Base-by-base conservation (phyloP, 495 filamentous ascomycete genomes). In the Clohesyomyces aquaticus region DNA sequence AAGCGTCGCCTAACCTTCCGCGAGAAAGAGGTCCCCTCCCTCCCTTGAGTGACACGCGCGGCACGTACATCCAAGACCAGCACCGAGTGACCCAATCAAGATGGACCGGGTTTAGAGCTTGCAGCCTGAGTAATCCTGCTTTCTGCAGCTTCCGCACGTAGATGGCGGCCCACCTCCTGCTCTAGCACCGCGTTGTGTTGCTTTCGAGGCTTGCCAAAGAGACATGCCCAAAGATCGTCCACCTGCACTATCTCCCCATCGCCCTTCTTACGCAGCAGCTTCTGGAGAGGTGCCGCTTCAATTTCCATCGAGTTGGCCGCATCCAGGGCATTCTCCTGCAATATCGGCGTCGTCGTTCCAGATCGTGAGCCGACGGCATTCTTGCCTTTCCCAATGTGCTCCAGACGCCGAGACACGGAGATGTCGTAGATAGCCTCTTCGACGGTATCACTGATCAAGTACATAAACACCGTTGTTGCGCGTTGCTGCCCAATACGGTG, bases 391-490 rank as follows among this genome's bases (percentile, higher is more conserved):
- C 82, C 81, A 61, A 96, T 88, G 65, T 96, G 90, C 65, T 85
- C 84, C 50, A 96, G 77, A 12, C 93, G 85, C 38, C 91, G 80
- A 45, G 82, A 76, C 11, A 95, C 91, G 0, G 90, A 92, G 19
- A 96, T 82, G 35, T 92, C 84, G 71, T 96, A 90, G 46, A 98
- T 94, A 0, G 87, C 86, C 72, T 95, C 86, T 67, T 98, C 93
- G 1, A 97, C 91, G 0, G 93, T 96, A 48, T 88, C 89, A 3
- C 88, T 85, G 21, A 96, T 82, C 1, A 96, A 82, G 73, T 98
- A 98, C 74, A 96, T 88, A 88, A 91, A 98, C 4, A 97, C 93
- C 1, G 91, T 96, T 6, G 93, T 98, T 62, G 87, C 80, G 25
- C 88, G 85, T 60, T 86, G 82, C 74, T 98, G 93, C 0, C 93